Evolutionary conservation across 1,284 basidiomycete species (phyloP).

Genomic region (Ustilago tritici): DNA sequence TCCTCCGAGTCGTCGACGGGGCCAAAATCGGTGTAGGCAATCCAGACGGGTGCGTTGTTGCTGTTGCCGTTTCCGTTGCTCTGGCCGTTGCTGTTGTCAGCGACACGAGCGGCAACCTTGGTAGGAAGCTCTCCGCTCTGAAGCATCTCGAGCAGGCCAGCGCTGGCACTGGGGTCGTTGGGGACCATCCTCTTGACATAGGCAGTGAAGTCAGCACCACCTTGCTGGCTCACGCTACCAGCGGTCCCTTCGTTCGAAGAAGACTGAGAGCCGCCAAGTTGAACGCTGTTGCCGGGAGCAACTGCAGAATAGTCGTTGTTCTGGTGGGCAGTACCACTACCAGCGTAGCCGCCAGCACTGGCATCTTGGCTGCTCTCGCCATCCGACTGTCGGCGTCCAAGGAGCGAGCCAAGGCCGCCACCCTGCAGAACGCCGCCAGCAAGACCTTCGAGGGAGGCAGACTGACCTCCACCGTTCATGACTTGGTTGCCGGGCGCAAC

Average conservation of each 20-base stretch:
- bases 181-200: slow-evolving; percentile 4
- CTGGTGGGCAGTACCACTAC: slow-evolving; percentile 11
- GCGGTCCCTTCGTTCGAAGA: slow-evolving; percentile 17
- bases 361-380: slow-evolving; percentile 7
- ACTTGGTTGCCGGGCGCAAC: slow-evolving; percentile 33
- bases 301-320: slow-evolving; percentile 19
- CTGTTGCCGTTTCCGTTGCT: neutral
- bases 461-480: slow-evolving; percentile 25
- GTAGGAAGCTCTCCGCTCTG: slow-evolving; percentile 11
- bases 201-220: neutral
- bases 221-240: slow-evolving; percentile 16
- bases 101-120: slow-evolving; percentile 16
- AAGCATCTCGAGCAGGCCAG: slow-evolving; percentile 1
- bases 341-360: slow-evolving; percentile 24
- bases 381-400: slow-evolving; percentile 10
- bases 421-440: slow-evolving; percentile 20
- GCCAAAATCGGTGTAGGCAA: slow-evolving; percentile 20
- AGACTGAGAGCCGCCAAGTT: slow-evolving; percentile 15
- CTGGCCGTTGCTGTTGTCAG: neutral
- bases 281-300: slow-evolving; percentile 24
- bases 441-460: slow-evolving; percentile 18
- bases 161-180: slow-evolving; percentile 7
- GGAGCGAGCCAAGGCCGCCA: slow-evolving; percentile 5
- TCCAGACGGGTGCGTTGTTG: slow-evolving; percentile 1
- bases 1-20: slow-evolving; percentile 7